Conservation (phyloP, 306 rosid genomes). For the apple (Malus domestica) region ASM211411v1 NC_041789.1:17858501-17859000, state of each 20-base stretch:
- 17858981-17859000: constrained; percentile 69
- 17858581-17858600: constrained; percentile 53
- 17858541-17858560: constrained; percentile 64
- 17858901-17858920: constrained; percentile 47
- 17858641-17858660: constrained; percentile 59
- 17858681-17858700: constrained; percentile 55
- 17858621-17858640: constrained; percentile 56
- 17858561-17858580: constrained; percentile 32
- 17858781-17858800: constrained; percentile 51
- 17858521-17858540: constrained; percentile 55
- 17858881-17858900: constrained; percentile 67
- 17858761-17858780: constrained; percentile 86
- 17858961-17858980: constrained; percentile 66
- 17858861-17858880: constrained; percentile 63
- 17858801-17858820: constrained; percentile 61
- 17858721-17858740: constrained; percentile 43
- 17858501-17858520: not conserved
- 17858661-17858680: constrained; percentile 71
- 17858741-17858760: constrained; percentile 63
- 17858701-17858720: constrained; percentile 63
- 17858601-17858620: constrained; percentile 45
- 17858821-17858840: constrained; percentile 68
- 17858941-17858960: constrained; percentile 65
- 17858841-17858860: constrained; percentile 58
- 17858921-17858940: constrained; percentile 59